Base-by-base conservation (phyloP, 2,329 filamentous ascomycete species). In the Nigrospora sphaerica region DNA sequence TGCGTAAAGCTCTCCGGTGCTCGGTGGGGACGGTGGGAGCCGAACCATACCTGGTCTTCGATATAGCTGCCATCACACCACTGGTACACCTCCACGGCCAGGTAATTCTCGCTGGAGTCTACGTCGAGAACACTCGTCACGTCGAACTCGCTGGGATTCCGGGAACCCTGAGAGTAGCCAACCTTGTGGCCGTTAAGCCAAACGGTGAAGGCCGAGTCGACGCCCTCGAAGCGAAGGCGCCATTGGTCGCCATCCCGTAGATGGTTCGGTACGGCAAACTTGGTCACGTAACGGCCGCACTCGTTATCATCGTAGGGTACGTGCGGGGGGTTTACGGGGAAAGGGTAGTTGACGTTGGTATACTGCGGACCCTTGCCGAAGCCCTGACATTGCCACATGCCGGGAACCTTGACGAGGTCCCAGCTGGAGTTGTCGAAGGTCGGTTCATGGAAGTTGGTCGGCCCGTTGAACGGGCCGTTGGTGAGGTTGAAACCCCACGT, bases 131-230 rank as follows among this genome's bases (percentile, higher is more conserved):
- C 63, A 0, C 66, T 52, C 0, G 83, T 81, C 6, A 90, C 71
- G 52, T 89, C 85, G 51, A 88, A 90, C 52, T 89, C 86, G 28
- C 78, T 78, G 0, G 86, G 80, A 50, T 89, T 88, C 17, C 86
- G 72, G 5, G 81, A 80, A 1, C 85, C 86, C 58, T 89, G 85
- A 1, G 80, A 81, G 57, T 89, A 89, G 1, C 86, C 86, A 9
- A 88, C 74, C 40, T 82, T 68, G 12, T 69, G 64, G 0, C 83
- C 82, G 55, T 90, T 89, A 4, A 90, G 58, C 75, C 80, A 88
- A 2, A 88, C 69, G 52, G 85, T 80, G 52, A 85, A 89, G 0
- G 85, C 79, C 39, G 81, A 78, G 57, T 89, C 85, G 0, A 89
- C 85, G 0, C 86, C 86, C 53, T 89, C 85, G 48, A 89, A 89